Evolutionary conservation across 805 yeast genomes (phyloP), one percentile per base, ranked within the genome.

Genomic region (Crinitomyces ghanaensis): DNA sequence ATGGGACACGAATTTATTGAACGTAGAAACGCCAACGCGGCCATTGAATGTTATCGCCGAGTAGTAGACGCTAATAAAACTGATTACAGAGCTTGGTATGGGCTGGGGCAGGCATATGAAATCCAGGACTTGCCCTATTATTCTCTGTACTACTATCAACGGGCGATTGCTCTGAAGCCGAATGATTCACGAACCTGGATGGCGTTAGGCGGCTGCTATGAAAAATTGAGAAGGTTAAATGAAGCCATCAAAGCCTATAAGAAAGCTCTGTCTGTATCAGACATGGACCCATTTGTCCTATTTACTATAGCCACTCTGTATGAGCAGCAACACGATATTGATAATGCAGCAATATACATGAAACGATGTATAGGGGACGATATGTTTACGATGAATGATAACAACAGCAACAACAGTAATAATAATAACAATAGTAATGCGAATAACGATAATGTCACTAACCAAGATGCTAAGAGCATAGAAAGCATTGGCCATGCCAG

Each of bases 1-100:
- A 85, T 91, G 95, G 99, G 99, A 7, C 99, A 91, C 57, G 99
- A 91, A 59, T 91, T 83, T 60, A 93, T 91, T 11, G 99, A 91
- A 54, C 66, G 91, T 46, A 86, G 88, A 50, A 91, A 91, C 57
- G 79, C 95, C 1, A 95, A 91, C 56, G 97, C 97, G 1, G 98
- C 98, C 1, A 91, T 91, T 35, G 96, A 88, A 60, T 76, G 93
- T 38, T 91, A 91, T 52, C 62, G 97, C 44, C 62, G 94, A 28
- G 99, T 97, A 0, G 88, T 86, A 1, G 95, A 85, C 51, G 77
- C 86, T 2, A 83, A 82, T 49, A 70, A 75, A 28, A 77, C 80
- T 49, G 98, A 91, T 53, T 93, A 81, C 54, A 65, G 95, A 33
- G 97, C 97, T 0, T 91, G 98, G 99, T 91, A 88, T 55, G 98